phyloP scores from a whole-genome alignment of 2,329 filamentous ascomycete genomes.

The Epicoccum nigrum region DNA sequence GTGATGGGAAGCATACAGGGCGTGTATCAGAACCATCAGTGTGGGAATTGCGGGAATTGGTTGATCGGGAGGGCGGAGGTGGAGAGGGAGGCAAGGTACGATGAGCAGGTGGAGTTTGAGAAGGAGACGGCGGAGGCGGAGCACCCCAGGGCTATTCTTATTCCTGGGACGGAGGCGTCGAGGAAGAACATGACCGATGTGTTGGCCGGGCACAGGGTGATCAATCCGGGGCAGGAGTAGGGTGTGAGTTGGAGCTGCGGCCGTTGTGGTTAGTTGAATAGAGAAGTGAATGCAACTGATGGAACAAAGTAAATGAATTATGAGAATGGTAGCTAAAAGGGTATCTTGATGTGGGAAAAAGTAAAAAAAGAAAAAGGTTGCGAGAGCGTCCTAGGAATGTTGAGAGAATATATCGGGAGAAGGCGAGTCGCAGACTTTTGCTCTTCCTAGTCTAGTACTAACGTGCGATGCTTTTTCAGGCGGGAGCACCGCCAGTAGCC shows the following conservation, averaged over 20 bases:
- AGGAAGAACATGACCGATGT: background rate
- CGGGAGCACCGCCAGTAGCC: constrained; percentile 6
- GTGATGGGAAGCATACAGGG: background rate
- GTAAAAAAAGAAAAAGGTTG: too few relatives aligned
- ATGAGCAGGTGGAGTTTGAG: background rate
- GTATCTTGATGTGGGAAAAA: constrained; percentile 21
- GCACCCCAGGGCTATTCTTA: background rate
- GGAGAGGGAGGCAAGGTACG: background rate
- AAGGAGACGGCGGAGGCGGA: background rate
- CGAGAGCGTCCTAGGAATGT: too few relatives aligned
- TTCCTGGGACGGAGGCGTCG: background rate
- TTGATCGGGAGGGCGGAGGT: background rate
- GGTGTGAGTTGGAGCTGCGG: background rate
- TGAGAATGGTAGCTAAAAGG: constrained; percentile 20
- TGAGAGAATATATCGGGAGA: too few relatives aligned
- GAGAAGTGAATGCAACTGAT: background rate
- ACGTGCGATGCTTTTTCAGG: background rate
- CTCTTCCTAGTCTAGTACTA: background rate
- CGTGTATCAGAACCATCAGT: background rate
- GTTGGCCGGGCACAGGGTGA: background rate
- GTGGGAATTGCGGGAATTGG: background rate
- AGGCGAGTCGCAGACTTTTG: too few relatives aligned
- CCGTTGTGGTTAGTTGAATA: too few relatives aligned
- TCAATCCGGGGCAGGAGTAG: too few relatives aligned
- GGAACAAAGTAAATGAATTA: constrained; percentile 11